A percentile compares a stretch with the other conserved stretches of the same genome.
Conservation (phyloP, 768 basidiomycete species). For the Lactarius quietus region DNA sequence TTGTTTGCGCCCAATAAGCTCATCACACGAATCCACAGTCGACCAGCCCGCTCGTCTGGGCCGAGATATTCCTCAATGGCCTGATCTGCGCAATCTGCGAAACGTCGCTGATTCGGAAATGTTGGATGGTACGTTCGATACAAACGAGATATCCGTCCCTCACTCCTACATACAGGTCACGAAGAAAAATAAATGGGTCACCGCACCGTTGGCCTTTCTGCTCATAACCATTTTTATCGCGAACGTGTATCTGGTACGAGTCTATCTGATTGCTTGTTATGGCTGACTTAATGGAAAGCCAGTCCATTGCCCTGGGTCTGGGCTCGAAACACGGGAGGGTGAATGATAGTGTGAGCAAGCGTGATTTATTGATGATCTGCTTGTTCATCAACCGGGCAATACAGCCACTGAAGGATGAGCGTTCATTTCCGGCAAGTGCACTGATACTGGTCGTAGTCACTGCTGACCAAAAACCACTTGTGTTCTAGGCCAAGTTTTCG, state of each 20-base stretch:
- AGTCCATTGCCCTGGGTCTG: slow-evolving; percentile 21
- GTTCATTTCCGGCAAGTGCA: slow-evolving; percentile 20
- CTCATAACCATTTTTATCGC: slow-evolving; percentile 37
- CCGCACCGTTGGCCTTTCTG: slow-evolving; percentile 35
- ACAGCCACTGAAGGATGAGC: slow-evolving; percentile 22
- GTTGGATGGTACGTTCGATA: slow-evolving; percentile 44
- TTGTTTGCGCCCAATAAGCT: neutral
- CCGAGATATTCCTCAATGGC: slow-evolving; percentile 48
- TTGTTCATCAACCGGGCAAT: neutral
- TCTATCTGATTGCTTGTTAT: neutral
- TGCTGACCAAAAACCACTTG: slow-evolving; percentile 2
- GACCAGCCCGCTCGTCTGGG: slow-evolving; percentile 41
- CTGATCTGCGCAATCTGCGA: slow-evolving; percentile 46
- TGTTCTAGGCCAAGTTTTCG: slow-evolving; percentile 38
- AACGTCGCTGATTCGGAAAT: slow-evolving; percentile 46
- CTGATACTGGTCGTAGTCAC: neutral
- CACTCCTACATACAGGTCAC: slow-evolving; percentile 37
- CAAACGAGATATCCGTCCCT: neutral
- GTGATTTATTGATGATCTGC: neutral
- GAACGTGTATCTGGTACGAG: slow-evolving; percentile 40
- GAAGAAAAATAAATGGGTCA: slow-evolving; percentile 37
- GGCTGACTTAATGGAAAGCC: neutral
- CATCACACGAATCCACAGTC: slow-evolving; percentile 25
- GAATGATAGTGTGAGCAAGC: slow-evolving; percentile 22
- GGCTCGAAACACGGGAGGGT: slow-evolving; percentile 11